These are phyloP conservation scores for Eugenia klotzschiana DNA, from an alignment of 441 rosid genomes.

Conservation along the genomic window DNA sequence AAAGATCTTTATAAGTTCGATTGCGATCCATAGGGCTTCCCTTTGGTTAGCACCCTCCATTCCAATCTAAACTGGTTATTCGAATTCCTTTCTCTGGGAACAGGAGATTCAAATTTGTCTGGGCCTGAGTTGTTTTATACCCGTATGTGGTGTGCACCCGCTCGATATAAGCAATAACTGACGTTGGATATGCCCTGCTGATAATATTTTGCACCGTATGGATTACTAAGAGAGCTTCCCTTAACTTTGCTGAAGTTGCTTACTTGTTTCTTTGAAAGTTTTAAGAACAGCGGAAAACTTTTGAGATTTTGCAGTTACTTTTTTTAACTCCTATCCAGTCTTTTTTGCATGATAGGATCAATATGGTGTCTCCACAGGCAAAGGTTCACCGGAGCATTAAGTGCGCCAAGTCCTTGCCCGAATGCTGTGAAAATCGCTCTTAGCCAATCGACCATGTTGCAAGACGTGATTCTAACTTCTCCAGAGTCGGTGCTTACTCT, in stretches of 20 bases:
- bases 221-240: not conserved
- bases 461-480: not conserved
- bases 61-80: not conserved
- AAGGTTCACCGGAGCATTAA: not conserved
- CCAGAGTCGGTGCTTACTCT: not conserved
- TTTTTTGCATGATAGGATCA: not conserved
- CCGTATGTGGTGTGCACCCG: not conserved
- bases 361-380: not conserved
- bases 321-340: not conserved
- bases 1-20: not conserved
- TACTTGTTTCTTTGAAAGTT: not conserved
- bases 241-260: not conserved
- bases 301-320: not conserved
- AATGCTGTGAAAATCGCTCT: not conserved
- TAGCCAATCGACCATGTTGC: not conserved
- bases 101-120: not conserved
- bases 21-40: not conserved
- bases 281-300: not conserved
- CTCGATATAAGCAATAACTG: not conserved
- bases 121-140: not conserved
- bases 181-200: not conserved
- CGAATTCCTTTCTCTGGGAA: not conserved
- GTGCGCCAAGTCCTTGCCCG: not conserved
- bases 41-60: not conserved
- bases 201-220: not conserved